phyloP scores from a whole-genome alignment of 2,329 filamentous ascomycete species.

The Fusarium bactridioides region DNA sequence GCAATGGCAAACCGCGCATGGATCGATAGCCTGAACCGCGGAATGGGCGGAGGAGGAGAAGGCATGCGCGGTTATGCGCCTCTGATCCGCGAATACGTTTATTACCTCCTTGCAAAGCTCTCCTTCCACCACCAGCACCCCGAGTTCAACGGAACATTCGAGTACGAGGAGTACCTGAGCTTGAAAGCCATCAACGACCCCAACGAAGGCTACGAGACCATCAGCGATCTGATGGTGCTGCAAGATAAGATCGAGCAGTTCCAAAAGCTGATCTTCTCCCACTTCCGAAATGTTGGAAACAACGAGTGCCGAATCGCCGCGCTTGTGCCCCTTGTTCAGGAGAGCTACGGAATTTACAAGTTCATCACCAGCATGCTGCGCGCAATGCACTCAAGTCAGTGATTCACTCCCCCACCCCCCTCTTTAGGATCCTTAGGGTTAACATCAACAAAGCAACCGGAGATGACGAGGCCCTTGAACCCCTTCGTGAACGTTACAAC shows the following conservation, averaged over 20 bases:
- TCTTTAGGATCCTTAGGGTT: conserved; percentile 19
- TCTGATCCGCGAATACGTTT: conserved; percentile 95
- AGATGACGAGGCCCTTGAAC: conserved; percentile 90
- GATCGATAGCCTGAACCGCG: conserved; percentile 91
- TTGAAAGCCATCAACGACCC: conserved; percentile 98
- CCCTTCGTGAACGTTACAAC: conserved; percentile 87
- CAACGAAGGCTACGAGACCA: conserved; percentile 97
- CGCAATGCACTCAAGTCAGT: conserved; percentile 92
- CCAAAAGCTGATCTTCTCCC: conserved; percentile 97
- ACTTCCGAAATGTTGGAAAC: conserved; percentile 89
- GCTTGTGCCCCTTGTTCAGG: conserved; percentile 90
- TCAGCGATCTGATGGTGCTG: conserved; percentile 92
- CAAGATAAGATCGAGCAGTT: conserved; percentile 99
- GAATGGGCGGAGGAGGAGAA: conserved; percentile 80
- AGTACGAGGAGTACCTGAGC: conserved; percentile 99
- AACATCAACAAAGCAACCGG: conserved; percentile 72
- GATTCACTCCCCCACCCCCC: background rate
- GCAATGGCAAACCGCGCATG: conserved; percentile 88
- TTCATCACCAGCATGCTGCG: conserved; percentile 99
- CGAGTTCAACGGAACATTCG: conserved; percentile 98
- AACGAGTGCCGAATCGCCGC: conserved; percentile 98
- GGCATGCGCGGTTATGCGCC: conserved; percentile 90
- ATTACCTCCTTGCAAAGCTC: conserved; percentile 92
- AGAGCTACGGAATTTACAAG: conserved; percentile 99
- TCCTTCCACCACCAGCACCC: conserved; percentile 96